These are phyloP conservation scores for Schizonepeta tenuifolia DNA, from an alignment of 257 asterid species.

Conservation along the genomic window DNA sequence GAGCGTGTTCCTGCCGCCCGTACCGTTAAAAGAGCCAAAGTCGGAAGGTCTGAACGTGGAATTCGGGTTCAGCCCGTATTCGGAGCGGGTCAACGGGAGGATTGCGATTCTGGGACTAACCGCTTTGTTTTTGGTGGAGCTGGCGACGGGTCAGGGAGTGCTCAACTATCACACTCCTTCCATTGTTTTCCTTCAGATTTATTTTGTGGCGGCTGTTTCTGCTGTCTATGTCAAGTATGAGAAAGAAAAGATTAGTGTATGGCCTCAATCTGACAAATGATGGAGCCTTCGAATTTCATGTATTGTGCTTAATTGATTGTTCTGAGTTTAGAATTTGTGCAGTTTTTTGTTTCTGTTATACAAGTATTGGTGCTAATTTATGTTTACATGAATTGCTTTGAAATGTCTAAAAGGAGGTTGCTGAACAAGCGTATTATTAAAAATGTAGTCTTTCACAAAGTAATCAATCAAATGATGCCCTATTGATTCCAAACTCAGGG, in stretches of 20 bases:
- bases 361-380: too few relatives aligned
- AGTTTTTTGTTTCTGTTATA: background rate
- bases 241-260: slow-evolving; percentile 78
- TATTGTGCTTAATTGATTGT: background rate
- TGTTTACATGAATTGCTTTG: background rate
- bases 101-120: slow-evolving; percentile 72
- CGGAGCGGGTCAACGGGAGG: slow-evolving; percentile 86
- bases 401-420: background rate
- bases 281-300: background rate
- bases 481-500: slow-evolving; percentile 47
- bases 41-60: slow-evolving; percentile 82
- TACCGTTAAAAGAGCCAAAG: slow-evolving; percentile 64
- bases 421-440: background rate
- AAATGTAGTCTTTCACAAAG: background rate
- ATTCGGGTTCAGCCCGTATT: slow-evolving; percentile 88
- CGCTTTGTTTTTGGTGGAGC: slow-evolving; percentile 87
- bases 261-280: slow-evolving; percentile 60
- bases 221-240: slow-evolving; percentile 78
- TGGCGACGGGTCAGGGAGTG: slow-evolving; percentile 86
- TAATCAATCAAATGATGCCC: slow-evolving; percentile 13
- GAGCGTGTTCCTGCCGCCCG: slow-evolving; percentile 79
- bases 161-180: slow-evolving; percentile 86
- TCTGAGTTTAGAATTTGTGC: slow-evolving; percentile 12
- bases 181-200: slow-evolving; percentile 73
- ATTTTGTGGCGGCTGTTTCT: slow-evolving; percentile 84